phyloP scores from a whole-genome alignment of 2,329 filamentous ascomycete species.

The Colletotrichum lini region DNA sequence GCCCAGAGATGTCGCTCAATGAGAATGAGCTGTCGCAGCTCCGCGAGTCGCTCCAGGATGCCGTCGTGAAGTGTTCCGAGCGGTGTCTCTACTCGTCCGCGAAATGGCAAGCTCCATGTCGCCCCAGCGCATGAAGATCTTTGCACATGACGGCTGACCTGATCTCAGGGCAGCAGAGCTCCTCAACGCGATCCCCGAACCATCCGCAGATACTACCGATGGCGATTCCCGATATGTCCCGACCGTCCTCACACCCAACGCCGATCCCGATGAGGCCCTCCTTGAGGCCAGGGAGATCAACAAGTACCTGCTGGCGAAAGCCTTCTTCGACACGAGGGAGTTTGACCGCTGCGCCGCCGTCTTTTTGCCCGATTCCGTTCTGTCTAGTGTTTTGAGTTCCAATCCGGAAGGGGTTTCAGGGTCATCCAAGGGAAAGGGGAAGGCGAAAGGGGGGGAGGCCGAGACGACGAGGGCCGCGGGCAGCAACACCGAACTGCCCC shows the following conservation, averaged over 20 bases:
- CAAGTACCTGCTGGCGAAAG: conserved; percentile 91
- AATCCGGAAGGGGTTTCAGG: conserved; percentile 56
- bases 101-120: conserved; percentile 79
- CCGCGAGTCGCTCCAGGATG: conserved; percentile 83
- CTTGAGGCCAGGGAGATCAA: conserved; percentile 85
- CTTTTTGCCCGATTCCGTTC: conserved; percentile 85
- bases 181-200: conserved; percentile 83
- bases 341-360: conserved; percentile 94
- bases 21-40: conserved; percentile 74
- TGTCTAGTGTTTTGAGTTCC: conserved; percentile 75
- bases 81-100: conserved; percentile 95
- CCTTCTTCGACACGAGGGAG: conserved; percentile 95
- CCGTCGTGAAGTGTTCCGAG: conserved; percentile 92
- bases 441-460: conserved; percentile 54
- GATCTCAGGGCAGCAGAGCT: conserved; percentile 88
- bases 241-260: conserved; percentile 67
- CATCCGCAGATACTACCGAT: conserved; percentile 64
- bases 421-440: conserved; percentile 72
- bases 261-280: conserved; percentile 79
- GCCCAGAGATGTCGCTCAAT: conserved; percentile 65
- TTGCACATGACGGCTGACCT: conserved; percentile 38
- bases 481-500: conserved; percentile 58
- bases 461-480: conserved; percentile 42
- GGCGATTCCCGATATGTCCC: conserved; percentile 57
- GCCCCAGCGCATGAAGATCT: background rate